Base-by-base conservation (phyloP, 805 yeast species). In the Schwanniomyces polymorphus region DNA sequence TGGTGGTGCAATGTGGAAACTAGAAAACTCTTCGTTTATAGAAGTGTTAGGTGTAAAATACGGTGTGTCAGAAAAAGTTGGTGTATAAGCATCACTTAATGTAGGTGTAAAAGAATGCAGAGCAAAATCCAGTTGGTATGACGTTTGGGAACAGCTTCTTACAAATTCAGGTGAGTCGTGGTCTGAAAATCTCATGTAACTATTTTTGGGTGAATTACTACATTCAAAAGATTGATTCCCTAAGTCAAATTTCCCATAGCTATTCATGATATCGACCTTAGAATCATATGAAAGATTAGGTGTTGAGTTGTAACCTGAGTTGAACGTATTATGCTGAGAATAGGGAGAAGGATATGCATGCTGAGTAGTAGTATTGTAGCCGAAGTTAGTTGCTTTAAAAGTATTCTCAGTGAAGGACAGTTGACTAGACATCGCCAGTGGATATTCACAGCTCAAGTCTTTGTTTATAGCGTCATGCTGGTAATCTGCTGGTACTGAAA, bases 211-310 rank as follows among this genome's bases (percentile, higher is more conserved):
- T 40, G 38, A 28, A 37, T 27, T 27, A 11, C 16, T 27, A 28
- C 61, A 56, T 18, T 66, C 69, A 28, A 64, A 54, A 2, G 66
- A 60, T 12, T 60, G 59, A 46, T 56, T 60, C 1, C 51, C 60
- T 29, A 61, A 46, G 12, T 63, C 67, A 41, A 60, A 59, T 33
- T 63, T 67, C 21, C 50, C 49, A 18, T 55, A 28, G 46, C 55
- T 58, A 52, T 63, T 59, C 45, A 64, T 51, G 43, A 60, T 52
- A 21, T 60, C 63, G 26, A 54, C 42, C 18, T 34, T 50, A 18
- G 42, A 31, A 42, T 44, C 45, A 42, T 33, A 39, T 7, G 51
- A 39, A 23, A 56, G 39, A 31, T 55, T 57, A 21, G 54, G 43
- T 17, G 56, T 47, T 11, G 52, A 45, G 28, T 56, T 60, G 43